Percentiles rank a stretch among this genome's conserved stretches.
Conservation (phyloP, 352 stramenopile genomes). For the Phytophthora idaei region DNA sequence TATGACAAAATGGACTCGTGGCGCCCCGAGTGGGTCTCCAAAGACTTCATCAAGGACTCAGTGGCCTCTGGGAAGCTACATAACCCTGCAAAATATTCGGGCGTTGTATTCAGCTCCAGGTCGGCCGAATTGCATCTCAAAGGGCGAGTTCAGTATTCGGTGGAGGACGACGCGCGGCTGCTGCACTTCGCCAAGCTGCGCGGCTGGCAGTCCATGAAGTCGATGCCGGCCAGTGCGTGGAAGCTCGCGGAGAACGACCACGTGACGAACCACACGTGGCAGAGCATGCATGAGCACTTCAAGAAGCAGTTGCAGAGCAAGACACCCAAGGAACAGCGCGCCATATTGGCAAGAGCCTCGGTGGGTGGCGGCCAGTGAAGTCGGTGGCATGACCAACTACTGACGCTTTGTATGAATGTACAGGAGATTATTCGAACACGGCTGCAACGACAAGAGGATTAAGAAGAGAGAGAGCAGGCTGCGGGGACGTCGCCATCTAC, state of each 20-base stretch:
- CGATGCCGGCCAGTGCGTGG: slow-evolving; percentile 27
- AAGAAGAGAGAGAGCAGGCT: slow-evolving; percentile 3
- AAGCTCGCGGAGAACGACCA: slow-evolving; percentile 18
- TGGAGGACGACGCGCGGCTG: slow-evolving; percentile 50
- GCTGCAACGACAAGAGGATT: slow-evolving; percentile 5
- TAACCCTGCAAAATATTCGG: slow-evolving; percentile 44
- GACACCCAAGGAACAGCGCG: slow-evolving; percentile 38
- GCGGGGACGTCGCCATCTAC: slow-evolving; percentile 1
- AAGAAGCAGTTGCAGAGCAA: slow-evolving; percentile 45
- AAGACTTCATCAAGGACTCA: slow-evolving; percentile 55
- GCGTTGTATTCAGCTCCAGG: slow-evolving; percentile 6
- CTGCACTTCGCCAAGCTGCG: slow-evolving; percentile 44
- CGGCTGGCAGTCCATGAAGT: slow-evolving; percentile 25
- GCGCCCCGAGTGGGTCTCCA: slow-evolving; percentile 46
- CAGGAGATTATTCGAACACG: slow-evolving; percentile 23
- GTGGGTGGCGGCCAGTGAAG: neutral
- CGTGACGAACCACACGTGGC: slow-evolving; percentile 38
- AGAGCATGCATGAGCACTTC: slow-evolving; percentile 64
- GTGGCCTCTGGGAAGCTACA: slow-evolving; percentile 37
- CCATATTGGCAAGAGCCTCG: slow-evolving; percentile 29
- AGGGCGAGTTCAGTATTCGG: slow-evolving; percentile 32
- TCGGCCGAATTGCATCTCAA: neutral
- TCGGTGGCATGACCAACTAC: neutral
- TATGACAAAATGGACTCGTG: slow-evolving; percentile 30
- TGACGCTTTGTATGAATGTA: slow-evolving; percentile 1